Evolutionary conservation across 345 rosid genomes (phyloP).

Genomic region (Anastatica hierochuntica): DNA sequence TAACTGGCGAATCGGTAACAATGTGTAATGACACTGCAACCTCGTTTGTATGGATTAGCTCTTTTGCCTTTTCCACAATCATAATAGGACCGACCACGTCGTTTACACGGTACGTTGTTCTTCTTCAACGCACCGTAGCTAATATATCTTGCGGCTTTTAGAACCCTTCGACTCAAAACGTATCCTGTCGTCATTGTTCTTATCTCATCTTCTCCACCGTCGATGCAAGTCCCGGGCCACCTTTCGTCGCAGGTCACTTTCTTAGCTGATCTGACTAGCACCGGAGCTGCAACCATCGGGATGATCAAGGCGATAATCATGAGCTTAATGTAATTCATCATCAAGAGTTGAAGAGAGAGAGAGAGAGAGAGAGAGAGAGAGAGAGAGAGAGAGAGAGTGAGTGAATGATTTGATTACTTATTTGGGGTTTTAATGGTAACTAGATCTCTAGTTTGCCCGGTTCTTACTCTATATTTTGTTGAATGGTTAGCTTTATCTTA

Average conservation of each 20-base stretch:
- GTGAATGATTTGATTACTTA: neutral
- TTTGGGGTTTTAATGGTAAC: neutral
- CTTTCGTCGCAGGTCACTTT: neutral
- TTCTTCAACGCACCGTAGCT: slow-evolving; percentile 32
- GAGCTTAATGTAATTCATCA: slow-evolving; percentile 9
- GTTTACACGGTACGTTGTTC: slow-evolving; percentile 26
- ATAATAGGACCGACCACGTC: slow-evolving; percentile 37
- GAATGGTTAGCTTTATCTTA: neutral
- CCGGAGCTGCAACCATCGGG: neutral
- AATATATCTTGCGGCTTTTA: slow-evolving; percentile 18
- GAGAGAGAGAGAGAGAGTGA: neutral
- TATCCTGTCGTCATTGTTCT: neutral
- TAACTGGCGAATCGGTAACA: slow-evolving; percentile 23
- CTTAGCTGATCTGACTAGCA: neutral
- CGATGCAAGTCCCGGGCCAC: neutral
- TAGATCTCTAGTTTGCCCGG: neutral
- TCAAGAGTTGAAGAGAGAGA: neutral
- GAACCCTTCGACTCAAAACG: slow-evolving; percentile 4
- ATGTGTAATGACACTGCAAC: slow-evolving; percentile 30
- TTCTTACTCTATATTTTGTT: slow-evolving; percentile 12
- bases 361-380: too few relatives aligned
- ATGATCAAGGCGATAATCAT: neutral
- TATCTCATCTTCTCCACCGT: neutral
- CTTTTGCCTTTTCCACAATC: slow-evolving; percentile 13
- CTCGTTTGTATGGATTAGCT: slow-evolving; percentile 12